A percentile compares a stretch with the other conserved stretches of the same genome.
phyloP scores from a whole-genome alignment of 331 rosid genomes.

The Malus hybrid region DNA sequence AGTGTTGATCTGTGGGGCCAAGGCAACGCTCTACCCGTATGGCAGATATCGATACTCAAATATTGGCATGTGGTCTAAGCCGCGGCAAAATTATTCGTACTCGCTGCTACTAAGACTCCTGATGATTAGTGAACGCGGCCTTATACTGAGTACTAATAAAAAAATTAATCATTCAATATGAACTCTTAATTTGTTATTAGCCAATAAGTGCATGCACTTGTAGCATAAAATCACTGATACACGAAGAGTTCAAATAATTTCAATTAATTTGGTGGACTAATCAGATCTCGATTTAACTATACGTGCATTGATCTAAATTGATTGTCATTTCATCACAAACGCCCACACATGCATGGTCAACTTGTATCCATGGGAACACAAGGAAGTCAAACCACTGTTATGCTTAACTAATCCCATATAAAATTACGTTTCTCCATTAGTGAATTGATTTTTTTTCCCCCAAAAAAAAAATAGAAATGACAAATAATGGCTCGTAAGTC shows the following conservation, averaged over 20 bases:
- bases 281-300: neutral
- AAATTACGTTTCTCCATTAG: neutral
- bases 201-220: neutral
- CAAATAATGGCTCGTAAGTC: neutral
- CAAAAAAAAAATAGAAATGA: neutral
- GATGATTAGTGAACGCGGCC: neutral
- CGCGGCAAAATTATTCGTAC: conserved; percentile 1
- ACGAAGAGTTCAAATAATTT: neutral
- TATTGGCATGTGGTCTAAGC: neutral
- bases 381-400: conserved; percentile 3
- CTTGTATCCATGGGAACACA: conserved; percentile 15
- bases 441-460: neutral
- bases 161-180: neutral
- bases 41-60: neutral
- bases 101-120: neutral
- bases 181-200: neutral
- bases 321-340: neutral
- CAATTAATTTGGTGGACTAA: neutral
- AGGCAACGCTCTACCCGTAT: neutral
- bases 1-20: neutral
- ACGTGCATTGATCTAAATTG: neutral
- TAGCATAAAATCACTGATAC: neutral
- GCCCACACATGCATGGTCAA: neutral
- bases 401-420: neutral
- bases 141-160: neutral